phyloP scores from a whole-genome alignment of 169 alveolate species.

The Babesia ovis region DNA sequence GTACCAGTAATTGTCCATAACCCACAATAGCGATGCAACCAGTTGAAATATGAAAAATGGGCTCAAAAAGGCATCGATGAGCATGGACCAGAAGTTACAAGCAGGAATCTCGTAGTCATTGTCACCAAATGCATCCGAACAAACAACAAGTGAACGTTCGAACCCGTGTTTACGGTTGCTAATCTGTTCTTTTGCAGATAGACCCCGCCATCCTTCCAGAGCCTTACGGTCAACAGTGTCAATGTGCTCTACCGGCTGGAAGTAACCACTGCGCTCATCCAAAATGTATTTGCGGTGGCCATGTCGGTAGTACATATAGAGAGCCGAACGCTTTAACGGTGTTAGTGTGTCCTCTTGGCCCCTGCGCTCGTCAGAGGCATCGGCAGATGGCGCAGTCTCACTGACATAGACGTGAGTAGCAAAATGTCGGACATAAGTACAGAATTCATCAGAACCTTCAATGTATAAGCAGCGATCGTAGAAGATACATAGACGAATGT shows the following conservation, averaged over 20 bases:
- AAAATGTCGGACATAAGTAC: constrained; percentile 8
- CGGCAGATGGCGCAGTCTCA: constrained; percentile 10
- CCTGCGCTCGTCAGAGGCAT: constrained; percentile 13
- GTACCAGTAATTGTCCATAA: constrained; percentile 95
- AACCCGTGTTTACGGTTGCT: constrained; percentile 1
- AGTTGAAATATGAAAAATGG: constrained; percentile 96
- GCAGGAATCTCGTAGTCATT: constrained; percentile 91
- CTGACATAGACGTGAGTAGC: constrained; percentile 56
- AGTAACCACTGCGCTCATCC: constrained; percentile 42
- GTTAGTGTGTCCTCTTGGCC: constrained; percentile 18
- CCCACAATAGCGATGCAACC: constrained; percentile 92
- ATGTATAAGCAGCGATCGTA: constrained; percentile 29
- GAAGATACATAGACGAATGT: constrained; percentile 26
- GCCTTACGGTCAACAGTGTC: constrained; percentile 57
- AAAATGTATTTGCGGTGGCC: constrained; percentile 71
- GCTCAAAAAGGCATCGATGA: constrained; percentile 91
- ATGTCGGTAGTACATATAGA: constrained; percentile 58
- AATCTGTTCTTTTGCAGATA: constrained; percentile 32
- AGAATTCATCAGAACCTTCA: constrained; percentile 50
- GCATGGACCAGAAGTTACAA: constrained; percentile 87
- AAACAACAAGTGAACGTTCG: constrained; percentile 58
- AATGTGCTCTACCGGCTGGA: constrained; percentile 74
- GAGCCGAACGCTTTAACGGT: constrained; percentile 48
- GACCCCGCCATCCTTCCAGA: constrained; percentile 69
- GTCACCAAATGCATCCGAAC: constrained; percentile 82